These are phyloP conservation scores for Aspergillus calidoustus DNA, from an alignment of 2,329 filamentous ascomycete genomes.

Conservation along the genomic window DNA sequence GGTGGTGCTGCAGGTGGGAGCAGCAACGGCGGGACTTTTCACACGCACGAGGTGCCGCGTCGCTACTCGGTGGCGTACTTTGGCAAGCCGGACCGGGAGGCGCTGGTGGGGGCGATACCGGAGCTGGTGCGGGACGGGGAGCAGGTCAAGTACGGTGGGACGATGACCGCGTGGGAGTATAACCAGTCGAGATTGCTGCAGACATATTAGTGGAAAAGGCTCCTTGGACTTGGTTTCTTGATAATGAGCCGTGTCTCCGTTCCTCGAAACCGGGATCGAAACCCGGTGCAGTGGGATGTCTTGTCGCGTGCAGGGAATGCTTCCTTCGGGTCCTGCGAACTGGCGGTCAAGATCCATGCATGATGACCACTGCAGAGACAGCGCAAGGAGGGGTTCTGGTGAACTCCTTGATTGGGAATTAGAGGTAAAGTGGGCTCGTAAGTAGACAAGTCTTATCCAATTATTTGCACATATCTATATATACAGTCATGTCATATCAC, in stretches of 20 bases:
- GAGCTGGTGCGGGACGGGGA: constrained; percentile 9
- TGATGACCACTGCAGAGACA: too few relatives aligned
- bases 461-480: constrained; percentile 13
- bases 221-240: too few relatives aligned
- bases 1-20: background rate
- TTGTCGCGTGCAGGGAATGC: background rate
- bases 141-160: constrained; percentile 9
- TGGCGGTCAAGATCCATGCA: background rate
- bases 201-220: constrained; percentile 6
- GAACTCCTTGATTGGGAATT: too few relatives aligned
- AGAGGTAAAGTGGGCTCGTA: background rate
- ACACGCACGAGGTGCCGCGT: background rate
- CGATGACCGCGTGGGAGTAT: constrained; percentile 17
- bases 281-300: background rate
- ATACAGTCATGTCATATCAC: constrained; percentile 19
- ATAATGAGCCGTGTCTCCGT: background rate
- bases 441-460: background rate
- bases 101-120: constrained; percentile 1
- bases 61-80: constrained; percentile 22
- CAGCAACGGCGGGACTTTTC: background rate
- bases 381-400: too few relatives aligned
- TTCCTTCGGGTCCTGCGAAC: background rate
- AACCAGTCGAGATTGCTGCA: constrained; percentile 14
- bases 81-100: constrained; percentile 21
- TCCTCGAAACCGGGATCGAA: background rate